Evolutionary conservation across 257 asterid species (phyloP), one percentile per base, ranked within the genome.

Genomic region (Rauvolfia tetraphylla): DNA sequence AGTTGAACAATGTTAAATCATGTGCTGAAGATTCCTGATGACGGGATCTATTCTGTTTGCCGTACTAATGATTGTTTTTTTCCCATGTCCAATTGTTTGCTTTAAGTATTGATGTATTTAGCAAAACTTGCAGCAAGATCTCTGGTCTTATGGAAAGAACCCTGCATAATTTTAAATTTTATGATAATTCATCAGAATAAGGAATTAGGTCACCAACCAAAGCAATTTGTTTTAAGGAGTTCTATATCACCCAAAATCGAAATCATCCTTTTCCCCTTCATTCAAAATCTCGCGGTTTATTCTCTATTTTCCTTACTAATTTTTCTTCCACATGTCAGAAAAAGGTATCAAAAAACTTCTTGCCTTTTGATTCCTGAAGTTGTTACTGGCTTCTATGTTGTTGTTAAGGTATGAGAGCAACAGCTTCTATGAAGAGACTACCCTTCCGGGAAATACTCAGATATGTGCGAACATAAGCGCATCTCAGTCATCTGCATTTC

Each of bases 381-480:
- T n/a, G n/a, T n/a, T n/a, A n/a, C n/a, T n/a, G n/a, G n/a, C n/a
- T n/a, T n/a, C n/a, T n/a, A n/a, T 41, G n/a, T 71, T 61, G 54
- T 69, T 10, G 12, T 31, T 22, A 49, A 93, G 98, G 90, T 93
- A 90, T 12, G 98, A 93, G 73, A 93, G 97, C 87, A 87, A 85
- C 83, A 86, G 33, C 71, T 93, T 93, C 87, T 93, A 82, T 59
- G 88, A 86, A 44, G 90, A 89, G 18, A 81, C 93, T 1, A 92
- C 96, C 17, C 89, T 75, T 3, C 96, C 92, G 0, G 98, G 96
- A 29, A 91, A 89, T 42, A 83, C 73, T 23, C 92, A 87, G 71
- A 79, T 87, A 54, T 93, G 98, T 81, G 83, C 94, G 75, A 93
- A 87, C 66, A 76, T 74, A 72, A 90, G 90, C 0, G 85, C 88